Base-by-base conservation (phyloP, 306 rosid species). In the Comarum palustre region DNA sequence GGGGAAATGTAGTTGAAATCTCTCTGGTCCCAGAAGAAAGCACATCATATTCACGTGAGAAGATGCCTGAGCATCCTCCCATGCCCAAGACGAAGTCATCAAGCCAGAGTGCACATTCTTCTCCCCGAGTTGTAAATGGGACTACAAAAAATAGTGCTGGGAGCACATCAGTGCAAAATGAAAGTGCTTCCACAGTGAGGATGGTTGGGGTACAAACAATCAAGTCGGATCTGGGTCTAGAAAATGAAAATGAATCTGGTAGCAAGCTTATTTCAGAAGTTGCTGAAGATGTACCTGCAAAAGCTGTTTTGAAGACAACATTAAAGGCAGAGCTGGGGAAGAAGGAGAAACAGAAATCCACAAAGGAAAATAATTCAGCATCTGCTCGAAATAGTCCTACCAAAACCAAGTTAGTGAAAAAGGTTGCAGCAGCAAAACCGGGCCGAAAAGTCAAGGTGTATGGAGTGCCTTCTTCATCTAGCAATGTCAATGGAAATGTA, bases 361-460 rank as follows among this genome's bases (percentile, higher is more conserved):
- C 73, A 59, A 64, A 57, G 75, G 81, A 76, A 60, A 69, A 82
- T 45, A 81, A 74, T 34, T 72, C 59, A 78, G 89, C 80, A 77
- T 57, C 71, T 77, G 74, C 82, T 62, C 73, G 80, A 78, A 79
- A 68, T 32, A 70, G 63, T 76, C 86, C 86, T 51, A 79, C 80
- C 51, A 71, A 85, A n/a, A 78, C 82, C 59, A 90, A 85, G 81
- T 52, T 69, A 70, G 84, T 79, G 68, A 86, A 79, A 73, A 93
- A 89, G 83, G 74, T 75, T 12, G 69, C 32, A 62, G 67, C 77
- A 16, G 77, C 81, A 59, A 89, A 89, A 77, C 73, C 69, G 22
- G 89, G 74, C 47, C 83, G 79, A 59, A 94, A 89, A 80, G 89
- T 86, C 81, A 88, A 87, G 84, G 74, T 75, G 81, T 97, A 88